phyloP scores from a whole-genome alignment of 257 asterid genomes.

The Scutellaria barbata region DNA sequence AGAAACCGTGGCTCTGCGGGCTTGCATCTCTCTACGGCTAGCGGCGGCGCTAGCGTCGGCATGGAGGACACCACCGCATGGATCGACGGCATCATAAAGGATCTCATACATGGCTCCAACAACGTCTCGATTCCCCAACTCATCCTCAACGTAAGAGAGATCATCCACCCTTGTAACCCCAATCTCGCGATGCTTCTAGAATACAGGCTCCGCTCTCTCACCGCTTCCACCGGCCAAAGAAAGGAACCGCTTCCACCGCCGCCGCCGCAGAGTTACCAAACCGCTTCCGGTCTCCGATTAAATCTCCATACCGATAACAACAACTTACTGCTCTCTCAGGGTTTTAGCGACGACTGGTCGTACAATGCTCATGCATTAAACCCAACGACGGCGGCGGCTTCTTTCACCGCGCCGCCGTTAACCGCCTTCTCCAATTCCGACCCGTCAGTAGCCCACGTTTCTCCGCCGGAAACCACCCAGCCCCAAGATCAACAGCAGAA shows the following conservation, averaged over 20 bases:
- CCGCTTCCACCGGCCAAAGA: slow-evolving; percentile 32
- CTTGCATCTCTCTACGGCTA: slow-evolving; percentile 28
- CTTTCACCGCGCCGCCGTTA: slow-evolving; percentile 34
- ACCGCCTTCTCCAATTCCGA: slow-evolving; percentile 7
- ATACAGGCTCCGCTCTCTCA: slow-evolving; percentile 77
- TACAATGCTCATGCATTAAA: slow-evolving; percentile 26
- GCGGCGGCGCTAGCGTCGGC: slow-evolving; percentile 19
- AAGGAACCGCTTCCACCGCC: slow-evolving; percentile 37
- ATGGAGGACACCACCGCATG: slow-evolving; percentile 83
- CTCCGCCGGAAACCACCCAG: slow-evolving; percentile 31
- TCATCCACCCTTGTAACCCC: slow-evolving; percentile 92
- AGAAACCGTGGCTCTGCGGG: slow-evolving; percentile 37
- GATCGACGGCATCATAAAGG: slow-evolving; percentile 91
- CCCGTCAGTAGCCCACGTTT: background rate
- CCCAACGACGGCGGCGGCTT: slow-evolving; percentile 20
- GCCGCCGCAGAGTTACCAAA: slow-evolving; percentile 19
- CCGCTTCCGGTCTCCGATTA: slow-evolving; percentile 35
- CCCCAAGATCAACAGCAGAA: slow-evolving; percentile 40
- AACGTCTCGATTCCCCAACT: slow-evolving; percentile 83
- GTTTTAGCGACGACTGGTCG: slow-evolving; percentile 44
- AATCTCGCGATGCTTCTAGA: slow-evolving; percentile 80
- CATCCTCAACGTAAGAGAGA: slow-evolving; percentile 87
- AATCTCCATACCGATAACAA: slow-evolving; percentile 34
- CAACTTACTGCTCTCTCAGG: slow-evolving; percentile 37
- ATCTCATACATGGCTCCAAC: slow-evolving; percentile 73